Conservation (phyloP, 345 rosid genomes). For the Camelina neglecta region DNA sequence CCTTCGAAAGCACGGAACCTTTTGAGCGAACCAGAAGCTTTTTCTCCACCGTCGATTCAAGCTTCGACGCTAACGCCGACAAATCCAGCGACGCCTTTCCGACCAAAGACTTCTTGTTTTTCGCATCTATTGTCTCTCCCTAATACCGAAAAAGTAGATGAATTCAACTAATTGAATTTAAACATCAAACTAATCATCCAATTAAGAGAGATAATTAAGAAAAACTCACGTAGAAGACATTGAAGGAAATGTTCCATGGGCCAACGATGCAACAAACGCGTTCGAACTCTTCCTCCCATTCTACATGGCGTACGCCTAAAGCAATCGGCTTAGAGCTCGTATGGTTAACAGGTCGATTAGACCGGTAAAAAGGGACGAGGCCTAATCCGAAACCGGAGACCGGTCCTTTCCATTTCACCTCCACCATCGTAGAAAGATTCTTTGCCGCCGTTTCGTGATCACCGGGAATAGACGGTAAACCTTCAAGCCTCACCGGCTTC, state of each 20-base stretch:
- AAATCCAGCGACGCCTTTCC: constrained; percentile 44
- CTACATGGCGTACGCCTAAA: constrained; percentile 26
- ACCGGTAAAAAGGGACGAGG: constrained; percentile 40
- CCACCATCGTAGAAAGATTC: constrained; percentile 27
- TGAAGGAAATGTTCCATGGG: constrained; percentile 44
- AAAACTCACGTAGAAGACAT: constrained; percentile 42
- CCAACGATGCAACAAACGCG: constrained; percentile 43
- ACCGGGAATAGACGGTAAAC: constrained; percentile 35
- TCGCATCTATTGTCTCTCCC: constrained; percentile 28
- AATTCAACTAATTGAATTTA: background rate
- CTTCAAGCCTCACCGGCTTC: constrained; percentile 45
- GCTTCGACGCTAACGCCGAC: constrained; percentile 33
- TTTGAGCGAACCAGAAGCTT: constrained; percentile 40
- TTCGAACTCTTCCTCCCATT: constrained; percentile 43
- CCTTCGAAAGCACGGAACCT: constrained; percentile 37
- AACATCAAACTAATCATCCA: background rate
- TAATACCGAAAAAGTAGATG: background rate
- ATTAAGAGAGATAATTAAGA: background rate
- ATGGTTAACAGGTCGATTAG: constrained; percentile 35
- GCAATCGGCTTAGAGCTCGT: constrained; percentile 29
- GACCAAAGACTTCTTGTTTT: constrained; percentile 27
- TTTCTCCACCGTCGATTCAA: constrained; percentile 41
- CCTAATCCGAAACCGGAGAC: constrained; percentile 46
- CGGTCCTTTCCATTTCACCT: constrained; percentile 49
- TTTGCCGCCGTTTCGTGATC: constrained; percentile 9